Percentiles rank a stretch among this genome's conserved stretches.
Evolutionary conservation across 176 grass and related monocot genomes (phyloP).

Genomic region (Bromus sterilis): DNA sequence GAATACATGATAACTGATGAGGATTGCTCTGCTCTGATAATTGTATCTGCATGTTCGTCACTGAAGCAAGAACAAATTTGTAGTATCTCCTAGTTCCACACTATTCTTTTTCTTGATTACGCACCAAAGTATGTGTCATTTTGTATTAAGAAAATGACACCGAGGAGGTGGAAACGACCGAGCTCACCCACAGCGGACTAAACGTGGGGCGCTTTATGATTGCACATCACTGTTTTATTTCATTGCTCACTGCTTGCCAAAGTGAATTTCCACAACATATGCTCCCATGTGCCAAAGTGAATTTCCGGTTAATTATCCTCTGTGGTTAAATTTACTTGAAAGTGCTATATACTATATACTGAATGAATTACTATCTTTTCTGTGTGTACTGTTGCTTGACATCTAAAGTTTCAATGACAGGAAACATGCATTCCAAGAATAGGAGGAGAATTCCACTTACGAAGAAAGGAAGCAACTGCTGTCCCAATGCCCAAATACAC

Average conservation of each 20-base stretch:
- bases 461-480: conserved; percentile 47
- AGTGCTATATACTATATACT: neutral
- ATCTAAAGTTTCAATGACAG: neutral
- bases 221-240: neutral
- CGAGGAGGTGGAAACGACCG: neutral
- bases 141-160: neutral
- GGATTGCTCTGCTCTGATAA: neutral
- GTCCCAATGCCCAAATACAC: conserved; percentile 59
- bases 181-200: neutral
- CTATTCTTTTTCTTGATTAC: neutral
- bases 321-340: neutral
- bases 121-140: neutral
- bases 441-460: conserved; percentile 32
- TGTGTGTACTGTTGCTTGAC: neutral
- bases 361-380: neutral
- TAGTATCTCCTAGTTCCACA: neutral
- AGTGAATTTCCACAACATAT: no score
- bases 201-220: neutral
- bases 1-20: neutral
- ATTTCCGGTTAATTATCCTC: no score
- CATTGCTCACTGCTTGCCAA: neutral
- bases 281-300: no score
- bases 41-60: neutral
- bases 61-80: neutral
- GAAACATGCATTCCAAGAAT: neutral